Conservation (phyloP, 2,329 filamentous ascomycete genomes). For the Rasamsonia emersonii region DNA sequence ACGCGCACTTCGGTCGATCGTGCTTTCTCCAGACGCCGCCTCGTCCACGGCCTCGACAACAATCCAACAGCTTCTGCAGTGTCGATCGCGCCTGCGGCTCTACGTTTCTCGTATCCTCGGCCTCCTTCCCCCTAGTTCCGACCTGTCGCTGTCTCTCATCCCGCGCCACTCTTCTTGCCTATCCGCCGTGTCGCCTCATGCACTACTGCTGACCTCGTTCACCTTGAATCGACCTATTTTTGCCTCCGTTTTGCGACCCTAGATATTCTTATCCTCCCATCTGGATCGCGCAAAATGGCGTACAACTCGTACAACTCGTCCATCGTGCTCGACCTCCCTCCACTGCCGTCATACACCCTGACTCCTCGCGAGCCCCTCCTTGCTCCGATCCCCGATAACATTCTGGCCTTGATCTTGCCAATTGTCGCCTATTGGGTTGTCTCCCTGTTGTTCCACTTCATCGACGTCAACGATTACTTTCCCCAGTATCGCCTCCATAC, state of each 20-base stretch:
- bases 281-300: conserved; percentile 18
- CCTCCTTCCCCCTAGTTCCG: no score
- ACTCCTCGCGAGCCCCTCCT: conserved; percentile 62
- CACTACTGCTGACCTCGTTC: neutral
- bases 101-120: no score
- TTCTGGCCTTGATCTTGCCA: conserved; percentile 66
- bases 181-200: neutral
- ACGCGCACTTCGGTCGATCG: no score
- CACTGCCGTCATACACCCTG: conserved; percentile 74
- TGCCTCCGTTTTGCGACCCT: no score
- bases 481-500: conserved; percentile 91
- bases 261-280: neutral
- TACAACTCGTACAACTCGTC: conserved; percentile 28
- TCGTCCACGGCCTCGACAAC: no score
- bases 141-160: neutral
- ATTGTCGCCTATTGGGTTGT: conserved; percentile 81
- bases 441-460: conserved; percentile 76
- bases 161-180: neutral
- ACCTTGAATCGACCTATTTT: no score
- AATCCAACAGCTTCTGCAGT: no score
- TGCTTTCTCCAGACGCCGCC: no score
- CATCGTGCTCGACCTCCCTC: conserved; percentile 55
- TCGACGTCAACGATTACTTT: conserved; percentile 79
- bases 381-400: conserved; percentile 70
- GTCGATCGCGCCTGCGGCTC: no score